Conservation (phyloP, 257 asterid genomes). For the Paraleonurus japonicus region DNA sequence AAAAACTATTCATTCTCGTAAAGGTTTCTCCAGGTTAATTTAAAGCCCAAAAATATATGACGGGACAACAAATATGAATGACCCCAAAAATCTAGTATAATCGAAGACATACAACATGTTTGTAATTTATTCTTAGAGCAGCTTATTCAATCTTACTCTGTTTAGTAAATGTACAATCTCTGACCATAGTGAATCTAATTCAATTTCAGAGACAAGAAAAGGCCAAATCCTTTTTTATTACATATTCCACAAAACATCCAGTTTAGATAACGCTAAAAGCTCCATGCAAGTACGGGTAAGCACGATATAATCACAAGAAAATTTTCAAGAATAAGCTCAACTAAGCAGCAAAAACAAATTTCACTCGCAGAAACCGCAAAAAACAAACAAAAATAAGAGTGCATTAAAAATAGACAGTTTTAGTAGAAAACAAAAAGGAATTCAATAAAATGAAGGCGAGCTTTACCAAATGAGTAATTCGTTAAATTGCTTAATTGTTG, state of each 20-base stretch:
- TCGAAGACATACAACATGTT: background rate
- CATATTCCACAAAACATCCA: slow-evolving; percentile 4
- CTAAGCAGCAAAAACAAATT: slow-evolving; percentile 11
- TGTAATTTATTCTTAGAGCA: background rate
- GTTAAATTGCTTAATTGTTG: background rate
- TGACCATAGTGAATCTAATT: background rate
- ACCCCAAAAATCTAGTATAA: background rate
- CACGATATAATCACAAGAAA: slow-evolving; percentile 2
- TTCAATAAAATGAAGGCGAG: slow-evolving; percentile 15
- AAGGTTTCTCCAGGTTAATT: background rate
- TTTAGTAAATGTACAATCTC: background rate
- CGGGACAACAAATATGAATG: background rate
- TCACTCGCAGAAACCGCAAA: slow-evolving; percentile 1
- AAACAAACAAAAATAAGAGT: background rate
- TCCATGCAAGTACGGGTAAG: slow-evolving; percentile 19
- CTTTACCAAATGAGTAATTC: slow-evolving; percentile 20
- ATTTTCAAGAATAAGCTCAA: background rate
- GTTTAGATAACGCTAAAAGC: background rate
- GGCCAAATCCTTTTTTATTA: background rate
- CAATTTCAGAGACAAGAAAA: background rate
- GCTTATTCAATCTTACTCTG: background rate
- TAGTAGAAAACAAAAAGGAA: background rate
- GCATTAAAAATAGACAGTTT: background rate
- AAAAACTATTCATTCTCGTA: background rate
- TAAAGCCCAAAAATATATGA: background rate